phyloP scores from a whole-genome alignment of 495 filamentous ascomycete species.

The Penicillium maclennaniae region DNA sequence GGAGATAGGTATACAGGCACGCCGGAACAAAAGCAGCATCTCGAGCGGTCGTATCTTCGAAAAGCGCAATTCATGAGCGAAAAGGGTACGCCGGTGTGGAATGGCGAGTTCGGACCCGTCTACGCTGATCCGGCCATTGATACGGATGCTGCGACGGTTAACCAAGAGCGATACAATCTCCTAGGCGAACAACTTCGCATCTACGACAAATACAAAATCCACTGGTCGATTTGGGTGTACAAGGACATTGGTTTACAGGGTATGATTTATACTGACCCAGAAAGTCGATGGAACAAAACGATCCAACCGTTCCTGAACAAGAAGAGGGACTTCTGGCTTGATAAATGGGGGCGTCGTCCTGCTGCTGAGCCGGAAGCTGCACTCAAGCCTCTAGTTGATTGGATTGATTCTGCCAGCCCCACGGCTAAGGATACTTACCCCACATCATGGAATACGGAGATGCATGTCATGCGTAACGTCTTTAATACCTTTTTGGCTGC shows the following conservation, averaged over 20 bases:
- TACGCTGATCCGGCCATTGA: conserved; percentile 43
- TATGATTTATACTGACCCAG: conserved; percentile 51
- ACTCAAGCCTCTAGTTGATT: conserved; percentile 38
- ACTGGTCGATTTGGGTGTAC: conserved; percentile 64
- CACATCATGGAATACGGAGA: conserved; percentile 52
- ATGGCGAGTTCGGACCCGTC: conserved; percentile 65
- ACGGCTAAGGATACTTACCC: conserved; percentile 49
- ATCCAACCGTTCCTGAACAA: conserved; percentile 52
- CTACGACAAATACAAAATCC: conserved; percentile 52
- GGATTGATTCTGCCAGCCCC: conserved; percentile 39
- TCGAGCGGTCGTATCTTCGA: conserved; percentile 47
- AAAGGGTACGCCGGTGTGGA: conserved; percentile 56
- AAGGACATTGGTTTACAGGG: conserved; percentile 64
- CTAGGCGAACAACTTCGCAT: conserved; percentile 55
- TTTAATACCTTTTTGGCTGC: conserved; percentile 51
- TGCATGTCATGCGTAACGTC: conserved; percentile 50
- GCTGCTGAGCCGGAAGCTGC: conserved; percentile 31
- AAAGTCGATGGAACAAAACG: conserved; percentile 47
- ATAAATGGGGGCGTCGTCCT: conserved; percentile 52
- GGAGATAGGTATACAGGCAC: conserved; percentile 50
- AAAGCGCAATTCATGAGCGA: conserved; percentile 58
- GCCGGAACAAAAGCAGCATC: conserved; percentile 44
- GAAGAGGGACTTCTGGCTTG: conserved; percentile 49
- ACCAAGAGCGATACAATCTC: conserved; percentile 49
- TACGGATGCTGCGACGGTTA: conserved; percentile 40